Percentiles rank a stretch among this genome's conserved stretches.
phyloP scores from a whole-genome alignment of 768 basidiomycete genomes.

The Boletus pseudopeckii region DNA sequence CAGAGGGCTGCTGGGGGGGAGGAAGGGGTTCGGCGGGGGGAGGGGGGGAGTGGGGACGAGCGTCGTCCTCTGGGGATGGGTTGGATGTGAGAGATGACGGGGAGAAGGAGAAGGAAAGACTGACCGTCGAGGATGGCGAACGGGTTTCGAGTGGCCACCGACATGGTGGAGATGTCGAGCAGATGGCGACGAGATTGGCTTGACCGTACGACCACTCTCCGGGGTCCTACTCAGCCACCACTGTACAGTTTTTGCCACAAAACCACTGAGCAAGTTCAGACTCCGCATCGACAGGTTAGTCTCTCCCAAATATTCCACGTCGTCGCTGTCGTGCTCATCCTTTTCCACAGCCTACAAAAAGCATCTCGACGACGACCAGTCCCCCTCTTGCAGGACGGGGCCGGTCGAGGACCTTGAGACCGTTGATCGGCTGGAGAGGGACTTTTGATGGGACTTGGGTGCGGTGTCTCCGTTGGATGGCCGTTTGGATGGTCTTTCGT shows the following conservation, averaged over 20 bases:
- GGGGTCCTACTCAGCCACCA: constrained; percentile 49
- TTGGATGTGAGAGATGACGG: background rate
- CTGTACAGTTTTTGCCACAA: constrained; percentile 39
- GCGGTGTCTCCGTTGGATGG: constrained; percentile 59
- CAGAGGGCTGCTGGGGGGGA: too few relatives aligned
- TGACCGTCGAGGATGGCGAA: constrained; percentile 80
- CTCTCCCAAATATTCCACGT: background rate
- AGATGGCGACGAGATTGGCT: background rate
- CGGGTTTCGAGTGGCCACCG: constrained; percentile 86
- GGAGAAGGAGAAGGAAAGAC: constrained; percentile 23
- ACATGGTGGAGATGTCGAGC: constrained; percentile 47
- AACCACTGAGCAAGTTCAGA: constrained; percentile 10
- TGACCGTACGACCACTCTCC: constrained; percentile 5
- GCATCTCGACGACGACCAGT: constrained; percentile 86
- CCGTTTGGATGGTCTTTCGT: constrained; percentile 60
- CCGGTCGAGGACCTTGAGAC: constrained; percentile 85
- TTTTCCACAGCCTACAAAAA: constrained; percentile 58
- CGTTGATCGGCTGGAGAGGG: constrained; percentile 80
- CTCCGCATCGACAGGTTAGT: constrained; percentile 46
- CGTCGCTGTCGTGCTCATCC: constrained; percentile 2
- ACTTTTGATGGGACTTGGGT: constrained; percentile 83
- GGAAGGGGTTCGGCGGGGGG: constrained; percentile 32
- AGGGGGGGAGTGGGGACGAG: constrained; percentile 39
- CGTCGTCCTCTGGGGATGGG: constrained; percentile 40
- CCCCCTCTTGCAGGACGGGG: constrained; percentile 64